phyloP scores from a whole-genome alignment of 2,329 filamentous ascomycete species.

The Clonostachys rhizophaga region DNA sequence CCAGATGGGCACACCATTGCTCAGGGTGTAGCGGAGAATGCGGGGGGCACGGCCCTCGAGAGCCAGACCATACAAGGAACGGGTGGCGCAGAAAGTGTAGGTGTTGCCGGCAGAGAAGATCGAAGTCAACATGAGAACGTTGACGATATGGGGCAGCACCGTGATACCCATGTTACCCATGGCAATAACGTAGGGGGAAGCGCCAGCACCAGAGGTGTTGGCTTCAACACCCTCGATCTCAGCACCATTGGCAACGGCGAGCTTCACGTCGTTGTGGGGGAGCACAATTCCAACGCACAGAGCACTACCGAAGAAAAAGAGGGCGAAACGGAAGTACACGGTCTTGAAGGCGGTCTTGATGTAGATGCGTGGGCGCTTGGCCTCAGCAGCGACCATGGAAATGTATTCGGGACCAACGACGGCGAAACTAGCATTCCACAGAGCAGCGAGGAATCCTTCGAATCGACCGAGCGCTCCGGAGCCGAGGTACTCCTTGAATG shows the following conservation, averaged over 20 bases:
- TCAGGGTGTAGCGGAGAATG: constrained; percentile 55
- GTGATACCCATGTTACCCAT: constrained; percentile 47
- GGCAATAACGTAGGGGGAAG: constrained; percentile 54
- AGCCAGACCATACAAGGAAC: constrained; percentile 45
- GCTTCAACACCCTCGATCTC: constrained; percentile 19
- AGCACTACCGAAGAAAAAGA: constrained; percentile 68
- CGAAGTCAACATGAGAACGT: constrained; percentile 41
- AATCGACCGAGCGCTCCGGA: constrained; percentile 60
- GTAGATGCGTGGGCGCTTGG: constrained; percentile 56
- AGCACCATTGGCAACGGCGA: constrained; percentile 10
- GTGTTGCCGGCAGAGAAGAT: constrained; percentile 44
- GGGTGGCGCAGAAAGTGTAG: constrained; percentile 45
- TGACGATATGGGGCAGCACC: constrained; percentile 54
- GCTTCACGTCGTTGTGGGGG: constrained; percentile 56
- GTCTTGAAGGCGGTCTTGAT: constrained; percentile 69
- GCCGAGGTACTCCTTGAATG: constrained; percentile 44
- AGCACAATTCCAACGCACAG: constrained; percentile 63
- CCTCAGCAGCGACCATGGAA: constrained; percentile 64
- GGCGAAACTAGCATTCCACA: constrained; percentile 62
- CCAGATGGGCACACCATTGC: constrained; percentile 56
- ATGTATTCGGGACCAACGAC: constrained; percentile 66
- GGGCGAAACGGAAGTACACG: constrained; percentile 66
- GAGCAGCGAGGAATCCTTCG: constrained; percentile 63
- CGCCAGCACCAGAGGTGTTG: constrained; percentile 31
- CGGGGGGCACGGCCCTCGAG: constrained; percentile 41